phyloP scores from a whole-genome alignment of 108 stramenopile species.

The Ochromonas danica region DNA sequence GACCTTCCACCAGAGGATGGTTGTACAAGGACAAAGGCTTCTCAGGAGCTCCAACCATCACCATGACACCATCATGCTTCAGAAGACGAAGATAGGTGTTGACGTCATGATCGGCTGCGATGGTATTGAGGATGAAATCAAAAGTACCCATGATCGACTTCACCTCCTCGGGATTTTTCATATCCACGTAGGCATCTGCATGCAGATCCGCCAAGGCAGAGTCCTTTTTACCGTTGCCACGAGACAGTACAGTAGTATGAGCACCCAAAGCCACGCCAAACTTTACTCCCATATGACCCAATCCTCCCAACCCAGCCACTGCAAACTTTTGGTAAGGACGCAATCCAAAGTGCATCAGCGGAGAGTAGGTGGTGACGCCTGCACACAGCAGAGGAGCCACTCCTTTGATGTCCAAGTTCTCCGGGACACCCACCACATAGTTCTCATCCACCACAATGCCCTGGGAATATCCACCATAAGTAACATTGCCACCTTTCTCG shows the following conservation, averaged over 20 bases:
- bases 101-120: slow-evolving; percentile 5
- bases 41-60: slow-evolving; percentile 34
- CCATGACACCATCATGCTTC: not conserved
- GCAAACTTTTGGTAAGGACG: slow-evolving; percentile 13
- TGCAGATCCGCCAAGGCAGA: slow-evolving; percentile 27
- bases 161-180: not conserved
- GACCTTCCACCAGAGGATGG: not conserved
- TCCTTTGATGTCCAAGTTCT: slow-evolving; percentile 3
- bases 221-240: not conserved
- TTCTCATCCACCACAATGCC: slow-evolving; percentile 29
- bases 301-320: slow-evolving; percentile 37
- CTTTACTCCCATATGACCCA: slow-evolving; percentile 40
- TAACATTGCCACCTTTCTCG: not conserved
- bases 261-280: slow-evolving; percentile 36
- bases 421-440: slow-evolving; percentile 31
- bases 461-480: slow-evolving; percentile 36
- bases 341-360: slow-evolving; percentile 36
- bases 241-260: slow-evolving; percentile 30
- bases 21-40: not conserved
- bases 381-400: slow-evolving; percentile 41
- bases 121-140: slow-evolving; percentile 38
- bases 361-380: slow-evolving; percentile 36
- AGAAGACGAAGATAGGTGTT: slow-evolving; percentile 14
- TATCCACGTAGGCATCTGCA: slow-evolving; percentile 26
- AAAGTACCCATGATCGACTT: not conserved